Base-by-base conservation (phyloP, 2,329 filamentous ascomycete genomes). In the Metarhizium sp. region DNA sequence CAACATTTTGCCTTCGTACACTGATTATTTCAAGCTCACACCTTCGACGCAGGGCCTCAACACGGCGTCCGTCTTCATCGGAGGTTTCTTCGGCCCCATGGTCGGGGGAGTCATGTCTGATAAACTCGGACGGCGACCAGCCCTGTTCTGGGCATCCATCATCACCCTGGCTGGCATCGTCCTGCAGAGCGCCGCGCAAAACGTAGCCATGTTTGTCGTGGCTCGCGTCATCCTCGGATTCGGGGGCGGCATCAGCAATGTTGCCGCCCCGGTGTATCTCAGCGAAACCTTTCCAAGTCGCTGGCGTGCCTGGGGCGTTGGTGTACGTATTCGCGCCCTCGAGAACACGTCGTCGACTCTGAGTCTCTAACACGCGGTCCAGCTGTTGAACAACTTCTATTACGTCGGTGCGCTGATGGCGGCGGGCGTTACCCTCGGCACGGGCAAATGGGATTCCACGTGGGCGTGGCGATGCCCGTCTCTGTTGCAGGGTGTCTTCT, bases 1-100 rank as follows among this genome's bases (percentile, higher is more conserved):
- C 29, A 79, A 81, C 56, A 82, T 84, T 56, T 63, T 84, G 16
- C 78, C 79, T 0, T 75, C 73, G 0, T 84, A 82, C 62, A 75
- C 71, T 0, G 71, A 79, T 42, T 83, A 82, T 63, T 83, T 84
- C 66, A 60, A 73, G 4, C 73, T 83, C 7, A 81, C 67, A n/a
- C 64, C 75, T 0, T 74, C 76, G 0, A 80, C 78, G 0, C 77
- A 72, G 0, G 78, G 76, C 3, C 70, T 84, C 16, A 81, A 82
- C 59, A 82, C 78, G 4, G 75, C 78, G 0, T 76, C 77, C 1
- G 73, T 77, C n/a, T 81, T 75, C 61, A 78, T 83, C 51, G 79
- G 79, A 11, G 72, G 73, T 36, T 68, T 73, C 34, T 52, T 82
- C 6, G 75, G 73, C 20, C 71, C 71, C 1, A 61, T 80, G 7